Evolutionary conservation across 1,139 yeast species (phyloP).

Genomic region (Scheffersomyces quercinus): DNA sequence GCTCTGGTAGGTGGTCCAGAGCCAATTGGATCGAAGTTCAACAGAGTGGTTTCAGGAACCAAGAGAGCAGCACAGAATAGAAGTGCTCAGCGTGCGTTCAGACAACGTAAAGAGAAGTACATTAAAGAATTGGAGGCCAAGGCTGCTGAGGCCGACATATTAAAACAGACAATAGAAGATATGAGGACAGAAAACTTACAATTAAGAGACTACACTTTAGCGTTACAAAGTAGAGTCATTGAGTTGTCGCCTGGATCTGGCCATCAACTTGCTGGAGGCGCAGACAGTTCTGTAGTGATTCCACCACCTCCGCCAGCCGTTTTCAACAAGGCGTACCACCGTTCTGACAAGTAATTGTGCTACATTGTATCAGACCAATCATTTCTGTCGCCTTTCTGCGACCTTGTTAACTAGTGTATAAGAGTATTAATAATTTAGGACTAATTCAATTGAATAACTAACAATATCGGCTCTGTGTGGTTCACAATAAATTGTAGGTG

Average conservation of each 20-base stretch:
- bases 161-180: conserved; percentile 63
- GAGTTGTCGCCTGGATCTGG: conserved; percentile 28
- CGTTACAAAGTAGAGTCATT: conserved; percentile 65
- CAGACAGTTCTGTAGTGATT: not conserved
- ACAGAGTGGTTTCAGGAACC: conserved; percentile 27
- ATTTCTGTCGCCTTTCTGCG: too few species aligned
- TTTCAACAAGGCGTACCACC: conserved; percentile 8
- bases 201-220: conserved; percentile 70
- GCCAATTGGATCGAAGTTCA: conserved; percentile 4
- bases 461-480: too few species aligned
- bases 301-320: conserved; percentile 44
- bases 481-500: too few species aligned
- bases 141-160: conserved; percentile 59
- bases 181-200: conserved; percentile 69
- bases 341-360: too few species aligned
- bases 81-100: conserved; percentile 84
- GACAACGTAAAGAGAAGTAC: conserved; percentile 76
- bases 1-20: conserved; percentile 4
- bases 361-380: too few species aligned
- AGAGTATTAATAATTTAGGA: too few species aligned
- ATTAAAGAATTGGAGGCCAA: conserved; percentile 75
- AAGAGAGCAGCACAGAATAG: conserved; percentile 89
- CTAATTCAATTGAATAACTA: too few species aligned
- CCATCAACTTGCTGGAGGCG: conserved; percentile 4
- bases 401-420: too few species aligned